Conservation (phyloP, 306 rosid genomes). For the Dryas drummondii region DNA sequence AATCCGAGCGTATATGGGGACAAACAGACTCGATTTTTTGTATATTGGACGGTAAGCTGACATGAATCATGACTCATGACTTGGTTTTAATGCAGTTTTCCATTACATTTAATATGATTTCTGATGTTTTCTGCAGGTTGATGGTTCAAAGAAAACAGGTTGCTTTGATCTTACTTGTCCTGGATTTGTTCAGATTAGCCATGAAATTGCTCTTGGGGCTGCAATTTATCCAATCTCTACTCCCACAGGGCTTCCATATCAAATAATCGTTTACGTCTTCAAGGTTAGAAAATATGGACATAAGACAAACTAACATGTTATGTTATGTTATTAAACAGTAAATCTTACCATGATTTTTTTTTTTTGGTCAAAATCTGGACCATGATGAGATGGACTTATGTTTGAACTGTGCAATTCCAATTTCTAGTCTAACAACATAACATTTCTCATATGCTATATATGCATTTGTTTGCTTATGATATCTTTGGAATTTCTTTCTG, state of each 20-base stretch:
- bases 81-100: not conserved
- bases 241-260: conserved; percentile 27
- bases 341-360: too few species aligned
- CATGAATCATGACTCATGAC: not conserved
- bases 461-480: too few species aligned
- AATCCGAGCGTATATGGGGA: conserved; percentile 36
- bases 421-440: not conserved
- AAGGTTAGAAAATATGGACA: conserved; percentile 17
- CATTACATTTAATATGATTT: not conserved
- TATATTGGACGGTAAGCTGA: conserved; percentile 35
- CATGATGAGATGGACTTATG: too few species aligned
- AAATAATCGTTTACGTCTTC: conserved; percentile 27
- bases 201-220: conserved; percentile 39
- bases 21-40: conserved; percentile 31
- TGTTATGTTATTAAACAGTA: too few species aligned
- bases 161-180: conserved; percentile 41
- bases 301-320: too few species aligned
- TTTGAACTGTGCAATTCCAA: too few species aligned
- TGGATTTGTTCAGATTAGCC: conserved; percentile 33
- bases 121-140: conserved; percentile 14
- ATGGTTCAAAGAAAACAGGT: conserved; percentile 30
- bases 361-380: too few species aligned
- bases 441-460: not conserved
- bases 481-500: not conserved
- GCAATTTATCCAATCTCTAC: conserved; percentile 30